Base-by-base conservation (phyloP, 139 green algal species). In the Pleodorina starrii region DNA sequence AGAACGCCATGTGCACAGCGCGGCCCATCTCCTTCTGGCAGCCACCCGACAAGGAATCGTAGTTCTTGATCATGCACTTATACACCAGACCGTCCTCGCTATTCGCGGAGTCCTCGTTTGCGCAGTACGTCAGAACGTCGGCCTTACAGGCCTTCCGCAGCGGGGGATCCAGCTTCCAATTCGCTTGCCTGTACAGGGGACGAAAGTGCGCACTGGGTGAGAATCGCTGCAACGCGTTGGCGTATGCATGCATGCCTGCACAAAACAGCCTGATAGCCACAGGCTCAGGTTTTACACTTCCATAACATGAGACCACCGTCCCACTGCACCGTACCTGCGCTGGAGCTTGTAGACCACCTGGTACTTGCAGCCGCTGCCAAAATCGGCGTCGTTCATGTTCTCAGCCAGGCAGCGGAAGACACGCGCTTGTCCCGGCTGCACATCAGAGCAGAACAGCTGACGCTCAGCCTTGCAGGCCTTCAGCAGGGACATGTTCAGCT, bases 1-100 rank as follows among this genome's bases (percentile, higher is more conserved):
- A 98, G 85, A 99, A 95, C 7, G 97, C 96, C 94, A 97, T 97
- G 59, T 96, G 94, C 29, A 97, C 94, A 1, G 95, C 95, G n/a
- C 97, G 94, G 12, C 92, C 93, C 72, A 98, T 83, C 94, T 98
- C 95, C 42, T 89, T 90, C 69, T 93, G 83, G 93, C 96, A 98
- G 21, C 84, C 87, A 1, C 85, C 82, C 17, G 78, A 80, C 14
- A 97, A 35, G 17, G 84, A 85, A 7, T 89, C 85, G 63, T 84
- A 93, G 54, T 94, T 93, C 54, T 85, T 71, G 23, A 97, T 89
- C 38, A 98, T 92, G 93, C 96, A 98, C 59, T 91, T 90, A 69
- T 97, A 93, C 66, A 97, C 96, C 40, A 92, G 78, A 2, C 90
- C 92, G 5, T 90, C 87, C 91, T 86, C 75, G 66, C 57, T 88